These are phyloP conservation scores for Mortierella antarctica DNA, from an alignment of 192 early-diverging fungal genomes.

Conservation along the genomic window DNA sequence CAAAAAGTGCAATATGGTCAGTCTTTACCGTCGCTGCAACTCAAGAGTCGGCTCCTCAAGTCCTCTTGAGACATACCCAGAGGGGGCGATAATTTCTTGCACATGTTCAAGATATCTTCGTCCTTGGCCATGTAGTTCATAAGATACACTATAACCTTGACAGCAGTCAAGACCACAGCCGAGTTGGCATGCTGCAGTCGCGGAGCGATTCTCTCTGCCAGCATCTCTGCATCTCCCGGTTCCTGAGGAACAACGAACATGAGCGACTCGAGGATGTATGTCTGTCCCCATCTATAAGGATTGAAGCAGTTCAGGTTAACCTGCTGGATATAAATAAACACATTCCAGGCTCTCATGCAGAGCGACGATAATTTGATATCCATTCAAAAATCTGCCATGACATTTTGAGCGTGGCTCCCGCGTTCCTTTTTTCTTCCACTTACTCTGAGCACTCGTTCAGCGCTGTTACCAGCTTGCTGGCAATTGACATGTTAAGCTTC, in stretches of 20 bases:
- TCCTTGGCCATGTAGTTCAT: constrained; percentile 93
- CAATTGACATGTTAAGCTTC: constrained; percentile 84
- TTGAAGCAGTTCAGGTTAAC: neutral
- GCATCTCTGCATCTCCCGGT: constrained; percentile 86
- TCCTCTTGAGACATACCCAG: constrained; percentile 64
- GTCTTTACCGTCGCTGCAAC: neutral
- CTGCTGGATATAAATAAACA: constrained; percentile 3
- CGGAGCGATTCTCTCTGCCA: constrained; percentile 90
- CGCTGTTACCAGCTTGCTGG: constrained; percentile 92
- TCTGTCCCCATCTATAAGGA: constrained; percentile 87
- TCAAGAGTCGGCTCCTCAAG: neutral
- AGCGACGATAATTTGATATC: neutral
- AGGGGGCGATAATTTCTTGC: constrained; percentile 90
- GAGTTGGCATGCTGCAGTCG: constrained; percentile 96
- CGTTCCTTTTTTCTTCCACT: constrained; percentile 12
- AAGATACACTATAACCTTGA: constrained; percentile 93
- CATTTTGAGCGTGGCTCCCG: neutral
- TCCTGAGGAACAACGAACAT: constrained; percentile 93
- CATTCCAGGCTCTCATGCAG: neutral
- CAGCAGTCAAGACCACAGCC: constrained; percentile 84
- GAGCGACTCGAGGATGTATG: constrained; percentile 92
- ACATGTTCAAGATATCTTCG: constrained; percentile 76
- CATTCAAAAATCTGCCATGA: neutral
- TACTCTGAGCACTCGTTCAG: constrained; percentile 97
- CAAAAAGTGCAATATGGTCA: neutral